Percentiles rank a stretch among this genome's conserved stretches.
Evolutionary conservation across 176 grass and related monocot species (phyloP).

Genomic region (Phragmites australis): DNA sequence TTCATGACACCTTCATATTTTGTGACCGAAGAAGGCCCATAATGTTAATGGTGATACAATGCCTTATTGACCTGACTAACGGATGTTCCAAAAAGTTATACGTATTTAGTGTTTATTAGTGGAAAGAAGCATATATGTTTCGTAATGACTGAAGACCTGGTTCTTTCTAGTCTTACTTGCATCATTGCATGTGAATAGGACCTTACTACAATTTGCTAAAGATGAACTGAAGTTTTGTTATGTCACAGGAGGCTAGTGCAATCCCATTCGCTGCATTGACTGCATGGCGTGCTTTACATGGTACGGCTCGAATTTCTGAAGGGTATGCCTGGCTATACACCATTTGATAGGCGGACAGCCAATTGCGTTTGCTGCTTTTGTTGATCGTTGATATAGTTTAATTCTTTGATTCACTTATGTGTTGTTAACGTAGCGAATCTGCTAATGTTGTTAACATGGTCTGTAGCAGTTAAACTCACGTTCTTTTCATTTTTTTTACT

Average conservation of each 20-base stretch:
- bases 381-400: constrained; percentile 9
- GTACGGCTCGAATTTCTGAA: constrained; percentile 81
- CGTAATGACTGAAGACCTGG: background rate
- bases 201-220: background rate
- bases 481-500: background rate
- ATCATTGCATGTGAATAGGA: background rate
- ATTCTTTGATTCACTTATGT: background rate
- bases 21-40: background rate
- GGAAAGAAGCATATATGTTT: background rate
- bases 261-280: constrained; percentile 98
- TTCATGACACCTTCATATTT: background rate
- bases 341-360: background rate
- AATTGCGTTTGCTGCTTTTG: background rate
- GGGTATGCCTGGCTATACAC: constrained; percentile 60
- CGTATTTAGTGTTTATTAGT: constrained; percentile 11
- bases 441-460: background rate
- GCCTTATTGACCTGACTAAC: background rate
- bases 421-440: constrained; percentile 9
- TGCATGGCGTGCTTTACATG: constrained; percentile 92
- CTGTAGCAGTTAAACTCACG: background rate
- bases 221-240: constrained; percentile 8
- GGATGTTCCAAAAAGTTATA: background rate
- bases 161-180: background rate
- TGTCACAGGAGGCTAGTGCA: constrained; percentile 78
- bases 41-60: background rate